Conservation (phyloP, 441 rosid species). For the Bocquillonia castaneifolia region DNA sequence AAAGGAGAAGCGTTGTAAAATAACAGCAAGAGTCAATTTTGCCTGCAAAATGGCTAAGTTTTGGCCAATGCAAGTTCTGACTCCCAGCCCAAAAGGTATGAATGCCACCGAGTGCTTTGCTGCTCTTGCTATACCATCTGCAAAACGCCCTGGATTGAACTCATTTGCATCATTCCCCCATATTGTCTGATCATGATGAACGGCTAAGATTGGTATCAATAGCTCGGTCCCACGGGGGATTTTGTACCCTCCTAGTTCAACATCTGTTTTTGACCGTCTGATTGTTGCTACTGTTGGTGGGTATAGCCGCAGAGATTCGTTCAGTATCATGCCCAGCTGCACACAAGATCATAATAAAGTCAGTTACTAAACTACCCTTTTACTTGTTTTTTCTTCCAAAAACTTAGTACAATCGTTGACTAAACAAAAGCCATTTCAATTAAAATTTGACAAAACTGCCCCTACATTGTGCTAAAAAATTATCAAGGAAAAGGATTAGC, state of each 20-base stretch:
- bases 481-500: background rate
- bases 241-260: conserved; percentile 67
- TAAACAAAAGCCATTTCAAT: background rate
- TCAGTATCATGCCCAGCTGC: conserved; percentile 82
- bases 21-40: conserved; percentile 59
- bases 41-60: conserved; percentile 83
- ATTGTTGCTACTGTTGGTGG: conserved; percentile 89
- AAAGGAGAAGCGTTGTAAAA: conserved; percentile 75
- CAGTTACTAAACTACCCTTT: background rate
- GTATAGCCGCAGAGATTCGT: conserved; percentile 74
- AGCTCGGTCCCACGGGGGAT: conserved; percentile 88
- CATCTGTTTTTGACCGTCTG: conserved; percentile 64
- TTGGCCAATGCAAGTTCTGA: conserved; percentile 80
- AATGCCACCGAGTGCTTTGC: conserved; percentile 66
- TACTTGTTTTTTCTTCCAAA: too few relatives aligned
- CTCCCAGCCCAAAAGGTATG: conserved; percentile 87
- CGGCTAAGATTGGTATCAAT: conserved; percentile 73
- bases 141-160: conserved; percentile 79
- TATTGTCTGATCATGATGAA: conserved; percentile 79
- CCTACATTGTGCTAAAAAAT: too few relatives aligned
- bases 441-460: conserved; percentile 4
- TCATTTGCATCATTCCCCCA: conserved; percentile 90
- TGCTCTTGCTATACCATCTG: conserved; percentile 65
- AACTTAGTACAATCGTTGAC: too few relatives aligned
- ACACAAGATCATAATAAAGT: background rate